Conservation (phyloP, 164 flowering plant species). For the Buxus sempervirens region DNA sequence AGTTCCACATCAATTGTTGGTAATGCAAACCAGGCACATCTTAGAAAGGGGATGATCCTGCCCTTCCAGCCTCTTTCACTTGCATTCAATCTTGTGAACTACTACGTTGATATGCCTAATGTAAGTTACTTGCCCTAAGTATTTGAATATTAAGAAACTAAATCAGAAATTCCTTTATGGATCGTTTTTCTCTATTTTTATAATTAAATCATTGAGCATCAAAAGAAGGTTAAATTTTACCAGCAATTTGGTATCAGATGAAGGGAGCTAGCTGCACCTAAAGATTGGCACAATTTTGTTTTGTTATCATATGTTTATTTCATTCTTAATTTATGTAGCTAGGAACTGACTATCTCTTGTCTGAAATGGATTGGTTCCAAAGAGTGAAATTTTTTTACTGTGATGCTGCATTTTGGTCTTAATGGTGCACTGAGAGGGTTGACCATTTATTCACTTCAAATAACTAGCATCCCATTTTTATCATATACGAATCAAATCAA, state of each 20-base stretch:
- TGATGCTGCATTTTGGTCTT: neutral
- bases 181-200: no score
- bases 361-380: neutral
- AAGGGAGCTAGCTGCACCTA: no score
- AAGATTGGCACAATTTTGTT: no score
- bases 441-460: neutral
- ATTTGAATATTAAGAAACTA: neutral
- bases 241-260: no score
- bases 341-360: neutral
- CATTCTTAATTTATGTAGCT: neutral
- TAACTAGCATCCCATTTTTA: neutral
- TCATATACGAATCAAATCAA: neutral
- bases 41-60: constrained; percentile 57
- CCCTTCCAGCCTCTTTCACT: constrained; percentile 61
- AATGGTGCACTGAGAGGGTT: neutral
- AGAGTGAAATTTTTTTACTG: neutral
- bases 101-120: constrained; percentile 66
- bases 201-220: no score
- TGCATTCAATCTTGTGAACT: constrained; percentile 53
- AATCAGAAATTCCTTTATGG: no score
- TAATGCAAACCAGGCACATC: constrained; percentile 12
- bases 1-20: constrained; percentile 3
- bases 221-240: no score
- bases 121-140: constrained; percentile 31
- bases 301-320: neutral